Evolutionary conservation across 345 rosid species (phyloP).

Genomic region (Cardiospermum halicacabum): DNA sequence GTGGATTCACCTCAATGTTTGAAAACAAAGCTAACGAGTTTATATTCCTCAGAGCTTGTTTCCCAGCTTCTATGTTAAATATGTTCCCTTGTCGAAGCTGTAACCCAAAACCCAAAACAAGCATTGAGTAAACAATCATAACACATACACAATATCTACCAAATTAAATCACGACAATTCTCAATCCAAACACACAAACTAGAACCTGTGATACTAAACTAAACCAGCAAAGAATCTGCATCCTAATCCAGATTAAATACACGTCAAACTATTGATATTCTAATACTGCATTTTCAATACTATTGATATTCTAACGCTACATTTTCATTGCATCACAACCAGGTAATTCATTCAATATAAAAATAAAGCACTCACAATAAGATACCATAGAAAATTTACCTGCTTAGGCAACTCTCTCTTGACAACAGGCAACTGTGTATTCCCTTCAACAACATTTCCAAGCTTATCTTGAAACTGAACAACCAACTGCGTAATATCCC

Average conservation of each 20-base stretch:
- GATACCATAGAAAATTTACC: conserved; percentile 31
- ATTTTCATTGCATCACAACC: too few relatives aligned
- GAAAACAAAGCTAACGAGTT: conserved; percentile 80
- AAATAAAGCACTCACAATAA: not conserved
- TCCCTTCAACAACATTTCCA: conserved; percentile 93
- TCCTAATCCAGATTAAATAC: too few relatives aligned
- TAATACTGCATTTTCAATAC: too few relatives aligned
- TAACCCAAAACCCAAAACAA: conserved; percentile 23
- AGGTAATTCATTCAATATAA: too few relatives aligned
- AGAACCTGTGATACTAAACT: too few relatives aligned
- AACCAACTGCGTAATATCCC: conserved; percentile 77
- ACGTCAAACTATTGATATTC: too few relatives aligned
- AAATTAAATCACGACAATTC: not conserved
- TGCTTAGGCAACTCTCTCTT: conserved; percentile 80
- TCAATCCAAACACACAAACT: not conserved
- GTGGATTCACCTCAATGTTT: conserved; percentile 93
- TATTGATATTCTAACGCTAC: too few relatives aligned
- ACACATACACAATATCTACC: not conserved
- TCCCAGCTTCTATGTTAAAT: conserved; percentile 95
- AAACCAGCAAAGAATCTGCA: too few relatives aligned
- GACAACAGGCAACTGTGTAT: conserved; percentile 71
- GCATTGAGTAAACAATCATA: not conserved
- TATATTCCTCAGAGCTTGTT: conserved; percentile 84
- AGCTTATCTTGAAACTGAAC: conserved; percentile 92
- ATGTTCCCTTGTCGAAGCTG: conserved; percentile 84